Conservation (phyloP, 441 rosid species). For the Bocquillonia castaneifolia region DNA sequence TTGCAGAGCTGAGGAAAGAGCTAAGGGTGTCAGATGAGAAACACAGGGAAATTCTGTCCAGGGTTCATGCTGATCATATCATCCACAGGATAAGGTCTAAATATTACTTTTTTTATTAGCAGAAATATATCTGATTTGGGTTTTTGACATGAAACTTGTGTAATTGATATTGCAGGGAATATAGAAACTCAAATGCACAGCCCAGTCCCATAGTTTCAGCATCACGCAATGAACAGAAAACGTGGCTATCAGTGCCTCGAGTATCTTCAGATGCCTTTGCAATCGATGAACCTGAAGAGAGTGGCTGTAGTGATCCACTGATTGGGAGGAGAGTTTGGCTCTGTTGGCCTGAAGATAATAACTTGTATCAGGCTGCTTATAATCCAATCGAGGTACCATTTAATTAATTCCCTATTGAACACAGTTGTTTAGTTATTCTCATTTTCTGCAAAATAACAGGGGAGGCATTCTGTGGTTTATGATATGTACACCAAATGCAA, state of each 20-base stretch:
- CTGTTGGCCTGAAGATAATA: slow-evolving; percentile 95
- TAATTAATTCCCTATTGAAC: slow-evolving; percentile 10
- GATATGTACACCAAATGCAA: slow-evolving; percentile 73
- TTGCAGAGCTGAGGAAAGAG: slow-evolving; percentile 94
- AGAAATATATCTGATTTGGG: slow-evolving; percentile 24
- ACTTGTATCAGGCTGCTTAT: slow-evolving; percentile 86
- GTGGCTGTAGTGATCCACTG: slow-evolving; percentile 56
- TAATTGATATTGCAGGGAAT: slow-evolving; percentile 62
- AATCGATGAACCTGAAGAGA: slow-evolving; percentile 57
- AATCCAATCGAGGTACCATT: slow-evolving; percentile 56
- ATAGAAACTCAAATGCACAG: slow-evolving; percentile 70
- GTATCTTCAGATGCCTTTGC: slow-evolving; percentile 43
- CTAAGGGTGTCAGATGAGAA: slow-evolving; percentile 97
- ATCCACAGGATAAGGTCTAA: slow-evolving; percentile 84
- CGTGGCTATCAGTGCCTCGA: slow-evolving; percentile 84
- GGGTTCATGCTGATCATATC: slow-evolving; percentile 84
- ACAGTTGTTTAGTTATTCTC: slow-evolving; percentile 15
- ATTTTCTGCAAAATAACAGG: slow-evolving; percentile 45
- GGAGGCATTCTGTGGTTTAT: slow-evolving; percentile 93
- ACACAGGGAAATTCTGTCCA: slow-evolving; percentile 77
- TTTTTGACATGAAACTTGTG: slow-evolving; percentile 27
- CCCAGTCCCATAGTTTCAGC: slow-evolving; percentile 87
- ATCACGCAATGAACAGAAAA: slow-evolving; percentile 86
- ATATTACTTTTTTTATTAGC: slow-evolving; percentile 16
- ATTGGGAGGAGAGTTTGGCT: slow-evolving; percentile 94